Base-by-base conservation (phyloP, 2,329 filamentous ascomycete species). In the Colletotrichum euphorbiae region DNA sequence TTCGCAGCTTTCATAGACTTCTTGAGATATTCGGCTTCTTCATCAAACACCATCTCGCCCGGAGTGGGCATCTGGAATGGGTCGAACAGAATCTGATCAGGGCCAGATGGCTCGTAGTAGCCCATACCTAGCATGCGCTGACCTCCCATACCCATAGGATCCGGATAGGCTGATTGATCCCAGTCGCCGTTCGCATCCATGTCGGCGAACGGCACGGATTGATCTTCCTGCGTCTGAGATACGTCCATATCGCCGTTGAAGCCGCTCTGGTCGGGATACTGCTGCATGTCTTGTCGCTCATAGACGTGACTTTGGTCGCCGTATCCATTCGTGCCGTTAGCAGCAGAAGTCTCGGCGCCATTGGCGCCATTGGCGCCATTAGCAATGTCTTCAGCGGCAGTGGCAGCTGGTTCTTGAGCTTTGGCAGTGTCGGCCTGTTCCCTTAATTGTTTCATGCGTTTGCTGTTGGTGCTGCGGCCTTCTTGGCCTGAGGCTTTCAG, bases 401-500 rank as follows among this genome's bases (percentile, higher is more conserved):
- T 63, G 6, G 67, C 69, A 1, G 66, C 75, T 62, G 75, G 77
- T 45, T 83, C 81, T 70, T 84, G 84, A 24, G 85, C 85, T 73
- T 89, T 89, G 64, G 85, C 87, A 17, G 82, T 84, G 33, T 88
- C 84, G 3, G 87, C 87, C 70, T 87, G 82, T 67, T 87, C 80
- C 62, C 83, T 80, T n/a, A 89, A 75, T 17, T 81, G 78, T 76
- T 86, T 84, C 84, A 89, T 89, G 13, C 87, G 81, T 64, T 83
- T 85, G 73, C 84, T 87, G 70, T 87, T 82, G 54, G 85, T 84
- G 72, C 83, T 88, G 24, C 87, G 84, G 65, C 84, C 83, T 68
- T 88, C 85, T 65, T 89, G 87, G 13, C 87, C 87, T 15, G 81
- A 79, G 11, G 83, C 85, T 75, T 87, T 88, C 54, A 98, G 81